phyloP scores from a whole-genome alignment of 768 basidiomycete genomes.

The Tylopilus cervinicoccineus region DNA sequence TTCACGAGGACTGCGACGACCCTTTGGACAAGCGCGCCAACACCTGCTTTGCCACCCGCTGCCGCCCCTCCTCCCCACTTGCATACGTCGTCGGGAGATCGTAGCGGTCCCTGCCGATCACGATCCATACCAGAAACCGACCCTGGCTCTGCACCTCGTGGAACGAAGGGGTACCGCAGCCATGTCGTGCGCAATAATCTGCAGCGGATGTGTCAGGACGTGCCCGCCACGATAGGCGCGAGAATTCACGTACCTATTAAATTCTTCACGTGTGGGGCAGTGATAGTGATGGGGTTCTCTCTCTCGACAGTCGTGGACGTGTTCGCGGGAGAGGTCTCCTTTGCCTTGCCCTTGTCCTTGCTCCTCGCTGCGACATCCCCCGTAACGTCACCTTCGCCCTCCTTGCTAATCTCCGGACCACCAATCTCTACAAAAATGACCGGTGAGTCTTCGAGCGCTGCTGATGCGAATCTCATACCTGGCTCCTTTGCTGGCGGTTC shows the following conservation, averaged over 20 bases:
- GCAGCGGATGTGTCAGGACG: neutral
- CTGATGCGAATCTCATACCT: slow-evolving; percentile 6
- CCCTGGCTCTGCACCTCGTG: slow-evolving; percentile 21
- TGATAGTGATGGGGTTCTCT: neutral
- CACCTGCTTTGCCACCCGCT: slow-evolving; percentile 45
- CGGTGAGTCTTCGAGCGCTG: neutral
- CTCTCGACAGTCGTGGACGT: neutral
- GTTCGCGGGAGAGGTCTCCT: slow-evolving; percentile 3
- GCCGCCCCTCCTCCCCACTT: slow-evolving; percentile 36
- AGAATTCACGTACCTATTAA: slow-evolving; percentile 11
- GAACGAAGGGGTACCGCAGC: slow-evolving; percentile 31
- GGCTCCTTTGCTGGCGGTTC: neutral
- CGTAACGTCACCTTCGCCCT: neutral
- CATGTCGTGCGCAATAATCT: slow-evolving; percentile 20
- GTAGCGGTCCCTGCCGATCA: slow-evolving; percentile 40
- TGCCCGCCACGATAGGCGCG: neutral
- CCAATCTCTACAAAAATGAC: neutral
- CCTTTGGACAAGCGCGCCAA: slow-evolving; percentile 33
- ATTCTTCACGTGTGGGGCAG: slow-evolving; percentile 12
- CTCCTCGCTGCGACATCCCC: neutral
- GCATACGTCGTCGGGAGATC: slow-evolving; percentile 41
- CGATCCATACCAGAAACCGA: slow-evolving; percentile 43
- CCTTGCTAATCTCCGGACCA: neutral
- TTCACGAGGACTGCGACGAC: neutral
- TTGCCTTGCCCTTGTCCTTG: slow-evolving; percentile 10